Evolutionary conservation across 352 stramenopile species (phyloP).

Genomic region (Achlya hypogyna): DNA sequence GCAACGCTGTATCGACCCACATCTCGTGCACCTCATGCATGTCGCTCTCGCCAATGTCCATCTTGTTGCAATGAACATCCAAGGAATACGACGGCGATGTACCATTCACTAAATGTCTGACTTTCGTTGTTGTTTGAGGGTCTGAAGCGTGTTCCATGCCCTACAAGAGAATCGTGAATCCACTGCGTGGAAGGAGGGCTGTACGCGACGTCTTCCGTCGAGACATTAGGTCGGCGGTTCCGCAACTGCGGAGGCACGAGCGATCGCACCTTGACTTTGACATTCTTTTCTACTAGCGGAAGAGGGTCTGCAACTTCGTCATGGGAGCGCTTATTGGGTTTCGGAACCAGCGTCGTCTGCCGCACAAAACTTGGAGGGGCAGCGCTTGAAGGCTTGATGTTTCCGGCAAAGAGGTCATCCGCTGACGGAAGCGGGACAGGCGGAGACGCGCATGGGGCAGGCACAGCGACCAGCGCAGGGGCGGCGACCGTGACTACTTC

Average conservation of each 20-base stretch:
- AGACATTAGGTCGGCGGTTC: constrained; percentile 16
- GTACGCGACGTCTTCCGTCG: constrained; percentile 41
- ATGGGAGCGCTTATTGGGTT: background rate
- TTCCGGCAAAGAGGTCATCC: constrained; percentile 15
- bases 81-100: too few relatives aligned
- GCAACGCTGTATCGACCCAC: too few relatives aligned
- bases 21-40: too few relatives aligned
- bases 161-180: constrained; percentile 22
- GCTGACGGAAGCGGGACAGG: constrained; percentile 9
- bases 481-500: background rate
- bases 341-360: background rate
- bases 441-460: background rate
- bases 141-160: constrained; percentile 63
- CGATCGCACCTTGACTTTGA: constrained; percentile 5
- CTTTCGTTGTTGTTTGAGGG: constrained; percentile 26
- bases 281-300: constrained; percentile 9
- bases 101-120: background rate
- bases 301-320: too few relatives aligned
- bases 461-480: too few relatives aligned
- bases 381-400: background rate
- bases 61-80: too few relatives aligned
- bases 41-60: too few relatives aligned
- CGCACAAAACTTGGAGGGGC: background rate
- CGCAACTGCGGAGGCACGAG: constrained; percentile 10
- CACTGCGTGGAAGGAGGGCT: constrained; percentile 3